Percentiles rank a stretch among this genome's conserved stretches.
These are phyloP conservation scores for Didymella pomorum DNA, from an alignment of 2,329 filamentous ascomycete genomes.

Conservation along the genomic window DNA sequence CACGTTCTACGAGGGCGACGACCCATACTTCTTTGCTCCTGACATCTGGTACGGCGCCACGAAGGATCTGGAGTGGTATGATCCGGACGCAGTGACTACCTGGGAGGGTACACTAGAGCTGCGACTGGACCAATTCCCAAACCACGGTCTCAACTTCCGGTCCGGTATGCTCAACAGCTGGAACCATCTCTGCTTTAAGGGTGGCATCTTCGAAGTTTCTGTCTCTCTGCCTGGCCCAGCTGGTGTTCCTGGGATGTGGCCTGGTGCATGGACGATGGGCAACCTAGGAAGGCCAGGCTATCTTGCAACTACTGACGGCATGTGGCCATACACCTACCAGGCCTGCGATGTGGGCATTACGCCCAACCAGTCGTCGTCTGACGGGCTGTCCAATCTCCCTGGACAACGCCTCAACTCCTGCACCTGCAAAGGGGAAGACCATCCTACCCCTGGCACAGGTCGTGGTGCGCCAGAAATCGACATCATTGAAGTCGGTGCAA, in stretches of 20 bases:
- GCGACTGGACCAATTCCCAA: conserved; percentile 56
- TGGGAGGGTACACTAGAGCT: conserved; percentile 57
- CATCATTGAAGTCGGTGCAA: conserved; percentile 58
- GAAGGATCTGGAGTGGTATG: conserved; percentile 61
- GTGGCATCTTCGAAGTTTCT: conserved; percentile 62
- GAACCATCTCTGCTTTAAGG: conserved; percentile 65
- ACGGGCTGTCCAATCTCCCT: conserved; percentile 55
- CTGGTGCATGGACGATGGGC: conserved; percentile 63
- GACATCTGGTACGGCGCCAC: conserved; percentile 65
- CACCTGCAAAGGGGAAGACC: conserved; percentile 56
- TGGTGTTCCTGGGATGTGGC: conserved; percentile 60
- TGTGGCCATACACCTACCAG: conserved; percentile 65
- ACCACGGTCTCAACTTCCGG: conserved; percentile 57
- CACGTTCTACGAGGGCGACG: conserved; percentile 65
- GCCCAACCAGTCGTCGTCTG: conserved; percentile 57
- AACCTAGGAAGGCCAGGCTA: conserved; percentile 63
- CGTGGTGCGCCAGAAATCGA: conserved; percentile 60
- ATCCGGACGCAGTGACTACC: conserved; percentile 62
- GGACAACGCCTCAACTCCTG: conserved; percentile 57
- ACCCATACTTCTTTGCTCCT: conserved; percentile 62
- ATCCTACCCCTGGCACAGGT: conserved; percentile 57
- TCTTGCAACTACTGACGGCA: conserved; percentile 60
- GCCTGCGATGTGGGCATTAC: conserved; percentile 61
- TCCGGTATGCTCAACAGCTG: conserved; percentile 63
- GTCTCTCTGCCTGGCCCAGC: conserved; percentile 61